Evolutionary conservation across 129 eudicot genomes (phyloP).

Genomic region (carrot (Daucus carota)): DNA sequence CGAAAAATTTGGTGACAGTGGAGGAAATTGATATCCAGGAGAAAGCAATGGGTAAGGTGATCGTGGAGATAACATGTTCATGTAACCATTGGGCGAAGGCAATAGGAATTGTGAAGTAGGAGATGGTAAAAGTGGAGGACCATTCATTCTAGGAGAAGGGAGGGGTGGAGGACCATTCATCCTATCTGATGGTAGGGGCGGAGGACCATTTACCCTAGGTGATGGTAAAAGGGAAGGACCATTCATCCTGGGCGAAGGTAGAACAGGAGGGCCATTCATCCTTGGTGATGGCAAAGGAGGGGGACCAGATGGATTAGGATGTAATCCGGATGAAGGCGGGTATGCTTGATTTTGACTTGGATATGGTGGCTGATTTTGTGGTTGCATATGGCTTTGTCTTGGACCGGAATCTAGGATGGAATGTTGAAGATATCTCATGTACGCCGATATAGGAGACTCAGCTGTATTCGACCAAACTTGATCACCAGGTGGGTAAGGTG

Average conservation of each 20-base stretch:
- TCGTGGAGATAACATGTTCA: constrained; percentile 65
- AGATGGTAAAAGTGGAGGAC: constrained; percentile 56
- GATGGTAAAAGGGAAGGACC: constrained; percentile 40
- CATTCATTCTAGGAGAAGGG: constrained; percentile 45
- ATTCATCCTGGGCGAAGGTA: constrained; percentile 38
- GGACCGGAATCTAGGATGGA: constrained; percentile 53
- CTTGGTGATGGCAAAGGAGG: constrained; percentile 32
- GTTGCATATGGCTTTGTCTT: constrained; percentile 27
- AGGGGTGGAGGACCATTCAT: constrained; percentile 6
- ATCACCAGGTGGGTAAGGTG: constrained; percentile 34
- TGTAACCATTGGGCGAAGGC: constrained; percentile 80
- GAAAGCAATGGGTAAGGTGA: constrained; percentile 86
- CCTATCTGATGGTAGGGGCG: constrained; percentile 45
- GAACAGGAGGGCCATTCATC: constrained; percentile 25
- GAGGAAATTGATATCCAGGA: constrained; percentile 82
- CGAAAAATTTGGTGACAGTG: constrained; percentile 69
- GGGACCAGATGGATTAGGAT: constrained; percentile 27
- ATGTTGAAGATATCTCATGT: constrained; percentile 87
- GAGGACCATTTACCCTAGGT: constrained; percentile 46
- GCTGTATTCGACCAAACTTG: constrained; percentile 51
- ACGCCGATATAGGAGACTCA: constrained; percentile 78
- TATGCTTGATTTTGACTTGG: constrained; percentile 41
- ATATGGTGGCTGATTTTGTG: constrained; percentile 23
- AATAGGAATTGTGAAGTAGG: constrained; percentile 69
- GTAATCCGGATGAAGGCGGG: constrained; percentile 32